phyloP scores from a whole-genome alignment of 2,329 filamentous ascomycete species.

The Cercospora berteroae region DNA sequence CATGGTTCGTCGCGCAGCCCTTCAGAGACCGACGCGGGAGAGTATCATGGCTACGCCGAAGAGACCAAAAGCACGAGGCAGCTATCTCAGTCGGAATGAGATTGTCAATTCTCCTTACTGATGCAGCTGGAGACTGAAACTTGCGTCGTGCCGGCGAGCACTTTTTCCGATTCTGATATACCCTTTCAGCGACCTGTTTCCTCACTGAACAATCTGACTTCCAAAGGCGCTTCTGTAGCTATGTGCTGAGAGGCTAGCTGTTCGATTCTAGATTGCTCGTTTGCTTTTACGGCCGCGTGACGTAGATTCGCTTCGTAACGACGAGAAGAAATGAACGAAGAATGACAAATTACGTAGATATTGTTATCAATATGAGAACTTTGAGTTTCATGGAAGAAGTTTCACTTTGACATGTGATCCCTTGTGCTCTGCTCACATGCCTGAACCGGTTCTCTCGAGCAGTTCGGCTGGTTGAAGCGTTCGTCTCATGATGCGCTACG shows the following conservation, averaged over 20 bases:
- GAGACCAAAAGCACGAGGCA: slow-evolving; percentile 46
- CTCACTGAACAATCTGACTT: neutral
- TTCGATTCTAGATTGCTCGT: neutral
- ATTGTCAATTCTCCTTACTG: slow-evolving; percentile 73
- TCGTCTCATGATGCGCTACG: neutral
- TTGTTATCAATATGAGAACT: neutral
- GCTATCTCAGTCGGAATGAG: slow-evolving; percentile 75
- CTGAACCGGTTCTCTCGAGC: neutral
- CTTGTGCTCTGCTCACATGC: neutral
- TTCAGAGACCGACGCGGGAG: slow-evolving; percentile 86
- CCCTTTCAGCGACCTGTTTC: neutral
- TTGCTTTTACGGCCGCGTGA: neutral
- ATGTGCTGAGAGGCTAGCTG: neutral
- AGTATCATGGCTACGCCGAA: slow-evolving; percentile 65
- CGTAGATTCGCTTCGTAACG: neutral
- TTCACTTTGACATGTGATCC: neutral
- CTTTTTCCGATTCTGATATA: neutral
- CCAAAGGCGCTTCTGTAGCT: neutral
- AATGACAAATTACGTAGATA: neutral
- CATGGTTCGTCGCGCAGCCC: slow-evolving; percentile 84
- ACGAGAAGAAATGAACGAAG: neutral
- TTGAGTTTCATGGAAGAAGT: neutral
- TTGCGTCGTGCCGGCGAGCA: neutral
- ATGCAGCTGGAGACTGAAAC: neutral
- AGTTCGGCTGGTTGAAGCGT: neutral